Base-by-base conservation (phyloP, 768 basidiomycete genomes). In the Pleurotus eryngii region DNA sequence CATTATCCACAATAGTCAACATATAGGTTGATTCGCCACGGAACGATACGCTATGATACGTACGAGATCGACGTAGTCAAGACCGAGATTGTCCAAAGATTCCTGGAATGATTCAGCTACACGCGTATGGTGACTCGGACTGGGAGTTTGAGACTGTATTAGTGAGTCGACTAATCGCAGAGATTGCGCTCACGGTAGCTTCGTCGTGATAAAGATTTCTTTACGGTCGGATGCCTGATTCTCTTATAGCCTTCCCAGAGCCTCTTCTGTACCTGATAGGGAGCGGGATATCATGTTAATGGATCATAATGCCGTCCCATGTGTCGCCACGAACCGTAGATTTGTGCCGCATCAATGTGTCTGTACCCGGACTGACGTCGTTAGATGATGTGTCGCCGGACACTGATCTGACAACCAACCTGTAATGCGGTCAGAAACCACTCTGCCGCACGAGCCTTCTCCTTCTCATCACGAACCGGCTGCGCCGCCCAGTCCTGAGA, bases 171-270 rank as follows among this genome's bases (percentile, higher is more conserved):
- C 12, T 38, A 48, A 3, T 20, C 15, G 3, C 30, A n/a, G 30
- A 26, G 47, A 35, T 35, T 26, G 20, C 17, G 62, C 72, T 61
- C 58, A 76, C 66, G 73, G 68, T 37, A 81, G 68, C 61, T 83
- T 83, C n/a, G 80, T 80, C 0, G 80, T 81, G 26, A 83, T 67
- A 61, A 77, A 81, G 27, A 82, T 61, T 38, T 81, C 71, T 22
- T 77, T 72, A 22, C 81, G 74, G 74, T 3, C 79, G 75, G 37
- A 81, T 69, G 2, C 79, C 80, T 15, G 78, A 81, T 8, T 69
- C 76, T 42, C 71, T 72, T 55, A 85, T 70, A 0, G 75, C 78
- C 5, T 70, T 61, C 2, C 80, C 79, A n/a, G 76, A 3, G 69
- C 65, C 24, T 63, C 65, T 55, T 81, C 80, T 4, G 77, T 81